A percentile compares a stretch with the other conserved stretches of the same genome.
phyloP scores from a whole-genome alignment of 2,329 filamentous ascomycete species.

The Emmonsiellopsis sp. region DNA sequence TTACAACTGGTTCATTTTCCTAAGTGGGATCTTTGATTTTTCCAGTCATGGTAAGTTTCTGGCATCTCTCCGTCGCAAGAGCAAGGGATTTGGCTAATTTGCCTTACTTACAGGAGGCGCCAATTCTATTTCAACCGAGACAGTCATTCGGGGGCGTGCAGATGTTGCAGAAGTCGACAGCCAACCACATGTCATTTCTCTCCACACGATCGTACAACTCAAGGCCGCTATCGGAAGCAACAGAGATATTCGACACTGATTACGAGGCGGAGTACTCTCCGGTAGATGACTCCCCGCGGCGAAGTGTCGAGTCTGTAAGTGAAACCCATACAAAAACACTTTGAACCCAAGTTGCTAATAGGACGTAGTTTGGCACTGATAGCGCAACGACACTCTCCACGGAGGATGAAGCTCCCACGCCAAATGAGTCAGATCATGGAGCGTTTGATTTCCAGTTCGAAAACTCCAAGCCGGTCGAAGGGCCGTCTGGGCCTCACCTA shows the following conservation, averaged over 20 bases:
- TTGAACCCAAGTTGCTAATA: background rate
- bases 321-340: background rate
- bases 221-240: slow-evolving; percentile 25
- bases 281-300: slow-evolving; percentile 43
- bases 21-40: background rate
- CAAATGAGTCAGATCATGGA: slow-evolving; percentile 53
- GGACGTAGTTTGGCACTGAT: slow-evolving; percentile 30
- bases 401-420: slow-evolving; percentile 74
- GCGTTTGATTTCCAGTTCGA: slow-evolving; percentile 52
- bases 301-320: slow-evolving; percentile 29
- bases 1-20: background rate
- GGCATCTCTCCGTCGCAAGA: background rate
- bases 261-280: slow-evolving; percentile 36
- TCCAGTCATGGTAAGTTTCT: slow-evolving; percentile 1
- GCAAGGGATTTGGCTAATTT: slow-evolving; percentile 1
- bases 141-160: slow-evolving; percentile 7
- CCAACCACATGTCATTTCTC: slow-evolving; percentile 8
- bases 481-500: slow-evolving; percentile 80
- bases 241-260: slow-evolving; percentile 27
- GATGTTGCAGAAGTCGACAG: slow-evolving; percentile 10
- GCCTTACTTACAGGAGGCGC: slow-evolving; percentile 2
- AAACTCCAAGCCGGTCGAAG: slow-evolving; percentile 55
- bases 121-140: slow-evolving; percentile 6
- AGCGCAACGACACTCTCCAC: slow-evolving; percentile 83
- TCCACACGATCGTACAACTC: slow-evolving; percentile 11